phyloP scores from a whole-genome alignment of 345 rosid species.

The Alliaria petiolata region DNA sequence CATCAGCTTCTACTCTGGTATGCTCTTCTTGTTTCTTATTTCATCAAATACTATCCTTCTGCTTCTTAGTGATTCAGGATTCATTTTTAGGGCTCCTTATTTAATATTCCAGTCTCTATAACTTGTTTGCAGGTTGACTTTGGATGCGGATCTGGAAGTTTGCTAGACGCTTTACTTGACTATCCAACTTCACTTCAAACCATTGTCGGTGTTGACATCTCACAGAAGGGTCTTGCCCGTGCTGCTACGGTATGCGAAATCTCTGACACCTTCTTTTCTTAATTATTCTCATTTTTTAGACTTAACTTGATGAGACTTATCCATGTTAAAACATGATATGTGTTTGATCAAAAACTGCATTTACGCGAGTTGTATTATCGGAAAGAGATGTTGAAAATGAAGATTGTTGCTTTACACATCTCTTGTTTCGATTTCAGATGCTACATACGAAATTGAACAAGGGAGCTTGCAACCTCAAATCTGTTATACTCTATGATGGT shows the following conservation, averaged over 20 bases:
- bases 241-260: constrained; percentile 77
- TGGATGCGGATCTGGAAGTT: too few relatives aligned
- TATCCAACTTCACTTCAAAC: constrained; percentile 65
- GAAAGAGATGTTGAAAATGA: not conserved
- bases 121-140: constrained; percentile 47
- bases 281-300: not conserved
- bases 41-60: not conserved
- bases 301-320: not conserved
- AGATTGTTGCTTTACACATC: not conserved
- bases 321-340: not conserved
- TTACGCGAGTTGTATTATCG: not conserved
- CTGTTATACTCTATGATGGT: constrained; percentile 73
- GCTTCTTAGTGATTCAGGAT: not conserved
- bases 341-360: not conserved
- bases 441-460: constrained; percentile 66
- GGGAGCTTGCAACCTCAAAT: constrained; percentile 40
- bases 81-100: not conserved
- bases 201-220: constrained; percentile 78
- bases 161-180: too few relatives aligned
- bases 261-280: not conserved
- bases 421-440: constrained; percentile 43
- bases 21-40: not conserved
- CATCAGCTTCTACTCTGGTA: constrained; percentile 72
- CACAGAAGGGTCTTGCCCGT: constrained; percentile 65
- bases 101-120: not conserved